Percentiles rank a stretch among this genome's conserved stretches.
These are phyloP conservation scores for Eugenia klotzschiana DNA, from an alignment of 441 rosid genomes.

Conservation along the genomic window DNA sequence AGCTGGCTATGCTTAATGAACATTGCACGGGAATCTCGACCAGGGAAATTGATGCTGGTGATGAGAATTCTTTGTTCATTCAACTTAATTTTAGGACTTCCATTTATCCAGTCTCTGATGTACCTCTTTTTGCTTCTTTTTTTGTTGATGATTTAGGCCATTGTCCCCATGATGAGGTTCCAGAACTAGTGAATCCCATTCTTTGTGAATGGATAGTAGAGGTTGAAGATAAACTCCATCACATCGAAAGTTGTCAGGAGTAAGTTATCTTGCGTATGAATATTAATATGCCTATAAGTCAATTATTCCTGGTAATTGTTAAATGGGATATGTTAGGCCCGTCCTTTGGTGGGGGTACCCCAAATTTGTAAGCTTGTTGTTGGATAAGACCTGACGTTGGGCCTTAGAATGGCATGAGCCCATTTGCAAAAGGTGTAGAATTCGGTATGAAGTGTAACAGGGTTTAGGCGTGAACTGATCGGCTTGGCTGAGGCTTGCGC, in stretches of 20 bases:
- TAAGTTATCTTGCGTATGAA: neutral
- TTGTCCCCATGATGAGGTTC: conserved; percentile 85
- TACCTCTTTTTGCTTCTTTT: neutral
- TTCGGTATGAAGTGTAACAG: neutral
- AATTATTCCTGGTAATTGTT: neutral
- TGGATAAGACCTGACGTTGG: neutral
- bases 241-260: neutral
- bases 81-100: neutral
- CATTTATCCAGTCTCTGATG: neutral
- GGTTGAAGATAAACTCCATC: conserved; percentile 13
- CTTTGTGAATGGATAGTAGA: conserved; percentile 46
- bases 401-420: neutral
- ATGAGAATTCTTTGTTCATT: neutral
- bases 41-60: conserved; percentile 64
- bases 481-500: neutral
- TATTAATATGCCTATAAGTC: neutral
- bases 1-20: conserved; percentile 48
- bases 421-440: neutral
- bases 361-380: neutral
- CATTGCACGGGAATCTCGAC: conserved; percentile 33
- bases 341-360: neutral
- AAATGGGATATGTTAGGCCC: neutral
- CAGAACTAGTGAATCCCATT: conserved; percentile 48
- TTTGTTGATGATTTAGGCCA: conserved; percentile 34
- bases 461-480: neutral